Evolutionary conservation across 169 alveolate genomes (phyloP).

Genomic region (Babesia ovata): DNA sequence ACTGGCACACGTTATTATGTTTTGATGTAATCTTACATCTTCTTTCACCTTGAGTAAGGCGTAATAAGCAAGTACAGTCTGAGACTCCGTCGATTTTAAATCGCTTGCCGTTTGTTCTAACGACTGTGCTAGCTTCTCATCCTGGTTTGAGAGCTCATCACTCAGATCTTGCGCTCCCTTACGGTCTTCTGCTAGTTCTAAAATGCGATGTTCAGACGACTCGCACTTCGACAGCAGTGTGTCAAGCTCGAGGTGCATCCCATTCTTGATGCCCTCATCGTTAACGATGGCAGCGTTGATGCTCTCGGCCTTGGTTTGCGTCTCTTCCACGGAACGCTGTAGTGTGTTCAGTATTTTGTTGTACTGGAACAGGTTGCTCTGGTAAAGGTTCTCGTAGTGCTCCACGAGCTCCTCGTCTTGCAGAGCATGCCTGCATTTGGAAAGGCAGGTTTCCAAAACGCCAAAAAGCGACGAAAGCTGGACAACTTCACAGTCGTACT

Average conservation of each 20-base stretch:
- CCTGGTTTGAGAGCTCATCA: conserved; percentile 5
- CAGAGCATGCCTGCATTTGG: conserved; percentile 20
- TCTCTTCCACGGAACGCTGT: background rate
- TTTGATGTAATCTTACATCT: background rate
- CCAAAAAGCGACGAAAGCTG: conserved; percentile 35
- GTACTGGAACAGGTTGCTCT: conserved; percentile 34
- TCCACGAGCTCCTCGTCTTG: conserved; percentile 27
- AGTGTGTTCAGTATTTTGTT: conserved; percentile 27
- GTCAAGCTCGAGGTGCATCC: conserved; percentile 12
- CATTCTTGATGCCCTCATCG: conserved; percentile 26
- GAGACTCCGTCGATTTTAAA: background rate
- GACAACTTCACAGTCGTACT: conserved; percentile 23
- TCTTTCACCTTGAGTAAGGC: conserved; percentile 10
- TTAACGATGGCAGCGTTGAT: conserved; percentile 20
- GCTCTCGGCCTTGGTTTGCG: conserved; percentile 5
- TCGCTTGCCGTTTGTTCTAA: conserved; percentile 1
- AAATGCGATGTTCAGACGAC: background rate
- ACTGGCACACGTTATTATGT: background rate
- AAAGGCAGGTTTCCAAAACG: conserved; percentile 19
- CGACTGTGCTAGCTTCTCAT: conserved; percentile 4
- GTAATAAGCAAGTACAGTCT: background rate
- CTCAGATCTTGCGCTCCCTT: background rate
- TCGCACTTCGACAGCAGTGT: conserved; percentile 12
- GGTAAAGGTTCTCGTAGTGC: conserved; percentile 22
- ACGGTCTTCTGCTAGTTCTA: background rate